A percentile compares a stretch with the other conserved stretches of the same genome.
phyloP scores from a whole-genome alignment of 2,329 filamentous ascomycete genomes.

The Trichoderma sp. region DNA sequence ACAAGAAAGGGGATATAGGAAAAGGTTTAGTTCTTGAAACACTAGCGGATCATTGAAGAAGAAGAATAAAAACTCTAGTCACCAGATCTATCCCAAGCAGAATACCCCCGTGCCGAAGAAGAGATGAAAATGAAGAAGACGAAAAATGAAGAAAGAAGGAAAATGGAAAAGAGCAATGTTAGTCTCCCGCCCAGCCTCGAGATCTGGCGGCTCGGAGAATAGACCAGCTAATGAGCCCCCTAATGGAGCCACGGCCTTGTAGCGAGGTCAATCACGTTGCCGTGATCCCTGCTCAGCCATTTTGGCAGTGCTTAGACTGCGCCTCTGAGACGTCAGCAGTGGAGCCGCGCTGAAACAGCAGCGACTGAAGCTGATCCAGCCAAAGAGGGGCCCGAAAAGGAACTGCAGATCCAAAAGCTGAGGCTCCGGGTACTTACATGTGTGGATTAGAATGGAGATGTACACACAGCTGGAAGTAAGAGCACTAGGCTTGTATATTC shows the following conservation, averaged over 20 bases:
- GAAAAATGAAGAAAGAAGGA: not conserved
- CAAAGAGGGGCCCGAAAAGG: not conserved
- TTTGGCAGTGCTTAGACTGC: constrained; percentile 27
- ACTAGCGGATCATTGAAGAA: constrained; percentile 11
- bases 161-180: not conserved
- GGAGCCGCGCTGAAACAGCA: constrained; percentile 24
- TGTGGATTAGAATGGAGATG: not conserved
- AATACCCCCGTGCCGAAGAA: not conserved
- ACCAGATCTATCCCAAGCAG: not conserved
- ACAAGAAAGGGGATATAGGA: not conserved
- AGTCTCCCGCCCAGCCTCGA: not conserved
- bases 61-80: not conserved
- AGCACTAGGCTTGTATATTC: not conserved
- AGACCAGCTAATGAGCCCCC: not conserved
- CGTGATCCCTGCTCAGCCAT: constrained; percentile 6
- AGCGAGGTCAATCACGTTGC: not conserved
- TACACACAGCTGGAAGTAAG: not conserved
- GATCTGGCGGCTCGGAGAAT: not conserved
- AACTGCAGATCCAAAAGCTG: constrained; percentile 11
- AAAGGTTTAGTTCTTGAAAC: not conserved
- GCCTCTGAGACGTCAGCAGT: constrained; percentile 36
- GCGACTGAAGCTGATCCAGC: not conserved
- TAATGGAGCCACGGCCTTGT: constrained; percentile 1
- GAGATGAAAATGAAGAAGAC: not conserved
- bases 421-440: not conserved